Conservation (phyloP, 805 yeast genomes). For the Ogataea allantospora region DNA sequence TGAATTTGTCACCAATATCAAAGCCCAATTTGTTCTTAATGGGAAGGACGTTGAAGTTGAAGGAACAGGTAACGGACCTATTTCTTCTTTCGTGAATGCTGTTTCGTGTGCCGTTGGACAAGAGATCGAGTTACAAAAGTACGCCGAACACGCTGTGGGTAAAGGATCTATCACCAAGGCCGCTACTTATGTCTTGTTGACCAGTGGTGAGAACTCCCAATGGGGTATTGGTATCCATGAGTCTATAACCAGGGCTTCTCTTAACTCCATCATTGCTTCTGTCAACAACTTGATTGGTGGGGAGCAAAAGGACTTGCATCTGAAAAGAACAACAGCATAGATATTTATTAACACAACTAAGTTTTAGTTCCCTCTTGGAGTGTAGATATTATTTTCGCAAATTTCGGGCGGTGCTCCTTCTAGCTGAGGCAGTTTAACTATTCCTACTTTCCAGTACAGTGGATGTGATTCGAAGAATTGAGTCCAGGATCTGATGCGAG, state of each 20-base stretch:
- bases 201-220: constrained; percentile 28
- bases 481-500: constrained; percentile 52
- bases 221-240: constrained; percentile 96
- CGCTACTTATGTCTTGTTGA: constrained; percentile 58
- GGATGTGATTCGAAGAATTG: constrained; percentile 42
- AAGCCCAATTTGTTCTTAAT: constrained; percentile 40
- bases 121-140: constrained; percentile 60
- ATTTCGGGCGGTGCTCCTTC: constrained; percentile 22
- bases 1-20: constrained; percentile 42
- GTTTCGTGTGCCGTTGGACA: constrained; percentile 50
- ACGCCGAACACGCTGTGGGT: constrained; percentile 73
- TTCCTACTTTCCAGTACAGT: constrained; percentile 64
- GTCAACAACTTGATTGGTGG: constrained; percentile 45
- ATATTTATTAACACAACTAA: constrained; percentile 2
- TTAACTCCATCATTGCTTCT: constrained; percentile 64
- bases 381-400: not conserved
- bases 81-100: constrained; percentile 70
- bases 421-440: constrained; percentile 39
- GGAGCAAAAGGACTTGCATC: constrained; percentile 15
- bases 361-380: not conserved
- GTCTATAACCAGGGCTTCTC: constrained; percentile 85
- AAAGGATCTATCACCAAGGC: constrained; percentile 70
- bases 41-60: constrained; percentile 36
- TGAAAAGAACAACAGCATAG: constrained; percentile 10
- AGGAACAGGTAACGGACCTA: constrained; percentile 78